A percentile compares a stretch with the other conserved stretches of the same genome.
Evolutionary conservation across 768 basidiomycete species (phyloP).

Genomic region (Phanerodontia chrysosporium): DNA sequence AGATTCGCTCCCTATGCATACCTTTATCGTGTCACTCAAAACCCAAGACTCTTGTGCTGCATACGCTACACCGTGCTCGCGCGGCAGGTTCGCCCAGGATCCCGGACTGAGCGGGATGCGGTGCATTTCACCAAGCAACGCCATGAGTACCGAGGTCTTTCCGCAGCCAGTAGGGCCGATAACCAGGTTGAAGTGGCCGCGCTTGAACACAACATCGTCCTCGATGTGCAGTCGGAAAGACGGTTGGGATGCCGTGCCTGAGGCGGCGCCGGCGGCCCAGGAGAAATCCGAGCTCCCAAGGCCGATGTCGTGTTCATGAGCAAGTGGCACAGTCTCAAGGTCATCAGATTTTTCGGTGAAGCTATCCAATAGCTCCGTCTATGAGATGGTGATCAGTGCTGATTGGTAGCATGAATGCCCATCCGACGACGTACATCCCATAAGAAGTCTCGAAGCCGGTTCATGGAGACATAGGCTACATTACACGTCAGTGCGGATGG

Average conservation of each 20-base stretch:
- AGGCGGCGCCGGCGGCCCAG: slow-evolving; percentile 39
- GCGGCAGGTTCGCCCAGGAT: slow-evolving; percentile 39
- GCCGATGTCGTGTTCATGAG: slow-evolving; percentile 31
- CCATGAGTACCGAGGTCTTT: slow-evolving; percentile 64
- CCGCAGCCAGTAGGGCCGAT: slow-evolving; percentile 55
- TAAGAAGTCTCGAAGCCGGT: slow-evolving; percentile 5
- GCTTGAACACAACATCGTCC: slow-evolving; percentile 50
- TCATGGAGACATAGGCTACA: slow-evolving; percentile 5
- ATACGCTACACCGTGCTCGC: slow-evolving; percentile 42
- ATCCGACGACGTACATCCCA: slow-evolving; percentile 2
- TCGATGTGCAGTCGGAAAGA: slow-evolving; percentile 47
- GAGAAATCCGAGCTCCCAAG: slow-evolving; percentile 51
- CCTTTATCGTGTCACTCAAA: slow-evolving; percentile 39
- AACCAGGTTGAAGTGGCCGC: slow-evolving; percentile 49
- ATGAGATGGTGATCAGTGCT: not conserved
- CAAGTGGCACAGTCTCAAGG: not conserved
- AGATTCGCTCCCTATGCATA: no score
- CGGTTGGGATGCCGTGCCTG: slow-evolving; percentile 36
- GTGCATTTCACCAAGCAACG: slow-evolving; percentile 38
- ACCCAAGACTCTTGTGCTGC: slow-evolving; percentile 49
- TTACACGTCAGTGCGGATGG: not conserved
- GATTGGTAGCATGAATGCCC: no score
- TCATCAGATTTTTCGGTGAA: not conserved
- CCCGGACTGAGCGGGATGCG: slow-evolving; percentile 12
- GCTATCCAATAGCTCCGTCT: slow-evolving; percentile 8